Evolutionary conservation across 73 alveolate species (phyloP), one percentile per base, ranked within the genome.

Genomic region (Paramecium caudatum): DNA sequence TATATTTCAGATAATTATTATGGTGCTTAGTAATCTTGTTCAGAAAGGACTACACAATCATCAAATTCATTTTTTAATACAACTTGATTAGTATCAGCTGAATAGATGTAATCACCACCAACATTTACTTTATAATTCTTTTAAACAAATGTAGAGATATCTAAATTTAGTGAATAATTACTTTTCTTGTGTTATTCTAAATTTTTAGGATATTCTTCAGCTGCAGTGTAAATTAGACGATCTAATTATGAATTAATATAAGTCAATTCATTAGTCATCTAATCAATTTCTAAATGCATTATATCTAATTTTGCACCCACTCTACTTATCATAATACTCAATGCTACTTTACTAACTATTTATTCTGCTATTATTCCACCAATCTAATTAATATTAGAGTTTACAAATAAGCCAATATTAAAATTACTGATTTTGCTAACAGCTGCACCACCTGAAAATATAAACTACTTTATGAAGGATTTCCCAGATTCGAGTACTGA

Each of bases 291-390:
- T 23, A 65, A 30, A 16, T 65, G 34, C 4, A 65, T 25, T 1
- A 65, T 6, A 27, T 65, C 83, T 65, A 65, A 65, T 7, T 65
- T 65, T 32, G 10, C 8, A 33, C 49, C 34, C 12, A 65, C 17
- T 13, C 50, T 65, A 2, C 19, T 12, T 33, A 0, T 15, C 83
- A 74, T 37, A 16, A 74, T 3, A 12, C 21, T 74, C 4, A 15
- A 36, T 17, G 55, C 68, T 0, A 74, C 88, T 19, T 45, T 74
- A 74, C 47, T 37, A 10, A 74, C 88, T 7, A 74, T 74, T 19
- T 30, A 30, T 74, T 74, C 88, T 27, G 88, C 88, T 41, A 74
- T 37, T 21, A 74, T 27, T 41, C 88, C 88, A 41, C 88, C 88
- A 41, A 55, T 55, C 80, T 55, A 23, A 55, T 49, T 17, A 3